Conservation (phyloP, 192 early-diverging fungal species). For the Phlyctochytrium bullatum region DNA sequence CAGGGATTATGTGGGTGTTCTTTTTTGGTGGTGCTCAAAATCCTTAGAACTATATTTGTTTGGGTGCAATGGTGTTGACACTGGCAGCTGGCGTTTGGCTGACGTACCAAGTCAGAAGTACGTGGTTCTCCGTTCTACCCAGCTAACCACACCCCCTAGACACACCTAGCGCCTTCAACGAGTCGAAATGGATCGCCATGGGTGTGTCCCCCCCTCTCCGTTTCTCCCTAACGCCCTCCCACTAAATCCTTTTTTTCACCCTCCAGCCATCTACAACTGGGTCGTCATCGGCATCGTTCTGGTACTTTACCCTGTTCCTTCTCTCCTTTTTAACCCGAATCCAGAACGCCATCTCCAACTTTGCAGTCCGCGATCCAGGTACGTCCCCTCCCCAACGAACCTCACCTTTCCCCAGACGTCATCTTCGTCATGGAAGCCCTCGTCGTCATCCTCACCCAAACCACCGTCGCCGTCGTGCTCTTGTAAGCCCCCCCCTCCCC, state of each 20-base stretch:
- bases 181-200: constrained; percentile 5
- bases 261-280: constrained; percentile 6
- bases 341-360: constrained; percentile 8
- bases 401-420: constrained; percentile 1
- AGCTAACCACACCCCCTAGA: too few relatives aligned
- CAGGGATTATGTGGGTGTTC: not conserved
- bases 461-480: not conserved
- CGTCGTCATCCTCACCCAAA: constrained; percentile 3
- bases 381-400: too few relatives aligned
- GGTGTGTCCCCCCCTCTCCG: not conserved
- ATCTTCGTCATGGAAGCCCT: constrained; percentile 7
- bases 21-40: not conserved
- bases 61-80: not conserved
- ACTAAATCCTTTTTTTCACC: not conserved
- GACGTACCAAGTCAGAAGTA: constrained; percentile 7
- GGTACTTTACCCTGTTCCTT: not conserved
- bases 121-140: too few relatives aligned
- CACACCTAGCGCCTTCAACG: constrained; percentile 8
- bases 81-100: not conserved
- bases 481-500: too few relatives aligned
- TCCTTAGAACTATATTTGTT: constrained; percentile 3
- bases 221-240: too few relatives aligned
- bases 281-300: constrained; percentile 9
- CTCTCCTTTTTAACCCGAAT: not conserved
- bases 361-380: constrained; percentile 4